Conservation (phyloP, 2,329 filamentous ascomycete genomes). For the Talaromyces rugulosus region DNA sequence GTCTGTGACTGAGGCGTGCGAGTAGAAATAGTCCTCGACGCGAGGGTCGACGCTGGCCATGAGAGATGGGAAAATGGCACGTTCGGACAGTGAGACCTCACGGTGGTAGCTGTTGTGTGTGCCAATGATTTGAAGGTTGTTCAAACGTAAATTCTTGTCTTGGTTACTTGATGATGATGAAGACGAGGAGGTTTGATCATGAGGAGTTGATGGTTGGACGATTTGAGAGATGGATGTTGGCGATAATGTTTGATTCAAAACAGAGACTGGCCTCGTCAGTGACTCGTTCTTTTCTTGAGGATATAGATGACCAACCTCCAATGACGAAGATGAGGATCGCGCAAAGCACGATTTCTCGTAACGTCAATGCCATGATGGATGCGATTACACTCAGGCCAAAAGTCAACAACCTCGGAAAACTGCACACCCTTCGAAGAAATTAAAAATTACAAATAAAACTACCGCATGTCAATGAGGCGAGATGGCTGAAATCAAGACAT, state of each 20-base stretch:
- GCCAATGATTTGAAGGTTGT: constrained; percentile 12
- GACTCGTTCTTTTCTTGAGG: background rate
- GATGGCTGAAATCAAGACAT: background rate
- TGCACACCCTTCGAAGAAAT: too few species aligned
- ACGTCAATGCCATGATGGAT: constrained; percentile 9
- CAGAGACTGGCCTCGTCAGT: constrained; percentile 4
- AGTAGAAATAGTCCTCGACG: constrained; percentile 11
- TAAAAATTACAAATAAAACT: background rate
- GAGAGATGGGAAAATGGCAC: constrained; percentile 6
- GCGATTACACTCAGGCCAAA: background rate
- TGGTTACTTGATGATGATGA: background rate
- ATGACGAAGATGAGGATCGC: constrained; percentile 12
- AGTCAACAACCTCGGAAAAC: background rate
- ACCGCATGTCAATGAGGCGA: background rate
- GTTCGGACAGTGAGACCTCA: constrained; percentile 11
- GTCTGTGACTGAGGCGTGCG: constrained; percentile 12
- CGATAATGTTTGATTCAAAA: constrained; percentile 11
- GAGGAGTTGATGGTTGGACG: background rate
- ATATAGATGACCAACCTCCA: constrained; percentile 1
- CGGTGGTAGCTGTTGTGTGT: constrained; percentile 14
- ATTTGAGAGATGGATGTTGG: constrained; percentile 3
- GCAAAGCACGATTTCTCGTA: constrained; percentile 13
- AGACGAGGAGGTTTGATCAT: background rate
- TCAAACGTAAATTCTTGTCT: constrained; percentile 8
- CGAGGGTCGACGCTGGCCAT: constrained; percentile 9